Evolutionary conservation across 371 early-diverging fungal species (phyloP).

Genomic region (Mucor indicus): DNA sequence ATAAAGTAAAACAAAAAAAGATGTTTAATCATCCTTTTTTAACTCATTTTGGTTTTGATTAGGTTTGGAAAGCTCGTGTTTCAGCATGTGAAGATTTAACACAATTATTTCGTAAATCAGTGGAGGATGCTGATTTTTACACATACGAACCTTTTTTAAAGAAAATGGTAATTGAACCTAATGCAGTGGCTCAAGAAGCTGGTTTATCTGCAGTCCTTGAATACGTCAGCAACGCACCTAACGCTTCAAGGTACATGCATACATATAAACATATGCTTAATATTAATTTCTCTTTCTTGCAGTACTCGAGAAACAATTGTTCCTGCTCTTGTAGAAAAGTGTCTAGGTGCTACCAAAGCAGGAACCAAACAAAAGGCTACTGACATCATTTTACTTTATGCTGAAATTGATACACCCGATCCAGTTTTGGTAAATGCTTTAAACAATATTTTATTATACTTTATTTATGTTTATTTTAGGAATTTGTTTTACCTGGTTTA

Average conservation of each 20-base stretch:
- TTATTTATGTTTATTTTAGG: conserved; percentile 47
- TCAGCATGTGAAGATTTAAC: conserved; percentile 84
- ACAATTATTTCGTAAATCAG: conserved; percentile 62
- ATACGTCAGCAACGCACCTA: conserved; percentile 82
- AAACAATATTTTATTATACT: too few relatives aligned
- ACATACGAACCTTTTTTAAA: conserved; percentile 69
- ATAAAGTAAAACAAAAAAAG: conserved; percentile 59
- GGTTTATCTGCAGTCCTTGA: conserved; percentile 74
- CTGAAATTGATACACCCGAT: conserved; percentile 83
- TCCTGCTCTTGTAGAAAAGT: conserved; percentile 86
- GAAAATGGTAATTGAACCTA: conserved; percentile 83
- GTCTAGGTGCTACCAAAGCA: conserved; percentile 79
- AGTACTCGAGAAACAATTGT: conserved; percentile 72
- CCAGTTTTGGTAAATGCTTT: conserved; percentile 81
- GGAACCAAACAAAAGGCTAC: conserved; percentile 76
- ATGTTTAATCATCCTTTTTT: conserved; percentile 9
- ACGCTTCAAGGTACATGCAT: conserved; percentile 59
- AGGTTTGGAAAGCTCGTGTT: conserved; percentile 95
- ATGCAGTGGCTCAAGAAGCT: conserved; percentile 90
- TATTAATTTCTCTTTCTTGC: conserved; percentile 2
- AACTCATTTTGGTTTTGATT: neutral
- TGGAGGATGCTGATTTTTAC: conserved; percentile 64
- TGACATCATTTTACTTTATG: conserved; percentile 80
- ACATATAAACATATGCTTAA: conserved; percentile 2
- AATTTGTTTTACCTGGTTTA: conserved; percentile 73